phyloP scores from a whole-genome alignment of 78 protist species.

The slime mould (Dictyostelium discoideum) region dicty_2.7 NC_007091.3:780001-780500 shows the following conservation, averaged over 20 bases:
- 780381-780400: background rate
- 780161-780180: background rate
- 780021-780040: background rate
- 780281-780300: background rate
- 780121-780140: background rate
- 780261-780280: background rate
- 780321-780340: background rate
- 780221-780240: background rate
- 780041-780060: background rate
- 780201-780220: background rate
- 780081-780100: background rate
- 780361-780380: background rate
- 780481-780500: background rate
- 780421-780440: background rate
- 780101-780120: background rate
- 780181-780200: background rate
- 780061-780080: slow-evolving; percentile 13
- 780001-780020: background rate
- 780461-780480: background rate
- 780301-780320: background rate
- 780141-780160: background rate
- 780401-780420: background rate
- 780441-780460: background rate
- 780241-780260: background rate
- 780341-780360: background rate